Evolutionary conservation across 2,329 filamentous ascomycete species (phyloP), one percentile per base, ranked within the genome.

Genomic region (Tympanopsis confertula): DNA sequence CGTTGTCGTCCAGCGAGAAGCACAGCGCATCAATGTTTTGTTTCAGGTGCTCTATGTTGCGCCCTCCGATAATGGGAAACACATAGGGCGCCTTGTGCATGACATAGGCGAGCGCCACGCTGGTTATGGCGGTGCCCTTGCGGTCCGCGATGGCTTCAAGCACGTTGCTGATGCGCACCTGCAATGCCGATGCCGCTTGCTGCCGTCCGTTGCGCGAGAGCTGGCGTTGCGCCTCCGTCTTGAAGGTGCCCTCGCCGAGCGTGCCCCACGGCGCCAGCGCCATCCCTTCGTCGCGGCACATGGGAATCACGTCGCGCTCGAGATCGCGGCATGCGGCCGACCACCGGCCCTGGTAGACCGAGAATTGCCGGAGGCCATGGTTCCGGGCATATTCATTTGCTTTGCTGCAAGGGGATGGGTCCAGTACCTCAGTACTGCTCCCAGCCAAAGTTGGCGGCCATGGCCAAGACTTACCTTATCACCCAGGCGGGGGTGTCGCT

Each of bases 11-110:
- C 28, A 88, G 59, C 39, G 67, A 58, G 30, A 86, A 59, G 1
- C 62, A 65, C 26, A 87, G 62, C 0, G 79, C 78, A 48, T 79
- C 71, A 44, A 86, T 80, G 48, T 86, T 86, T 40, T 66, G 67
- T 50, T 78, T 71, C 29, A 88, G 59, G 50, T 87, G 81, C 36
- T 79, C 73, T 5, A 83, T 55, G 47, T 77, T 86, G 10, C 81
- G 68, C 0, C 78, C 78, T 10, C 82, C 82, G 4, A 86, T 64
- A 29, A 87, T 75, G 1, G 83, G 83, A 50, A 84, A 85, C 12
- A 86, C 77, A 47, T 84, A 75, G 0, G 79, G 72, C 1, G 77
- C 63, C 59, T 86, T 86, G 44, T 75, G 69, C 66, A 83, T 70
- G 13, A 86, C 75, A 50, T 87, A 87, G 2, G 82, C 82, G 18